These are phyloP conservation scores for Piper betle DNA, from an alignment of 164 flowering plant genomes.

Conservation along the genomic window DNA sequence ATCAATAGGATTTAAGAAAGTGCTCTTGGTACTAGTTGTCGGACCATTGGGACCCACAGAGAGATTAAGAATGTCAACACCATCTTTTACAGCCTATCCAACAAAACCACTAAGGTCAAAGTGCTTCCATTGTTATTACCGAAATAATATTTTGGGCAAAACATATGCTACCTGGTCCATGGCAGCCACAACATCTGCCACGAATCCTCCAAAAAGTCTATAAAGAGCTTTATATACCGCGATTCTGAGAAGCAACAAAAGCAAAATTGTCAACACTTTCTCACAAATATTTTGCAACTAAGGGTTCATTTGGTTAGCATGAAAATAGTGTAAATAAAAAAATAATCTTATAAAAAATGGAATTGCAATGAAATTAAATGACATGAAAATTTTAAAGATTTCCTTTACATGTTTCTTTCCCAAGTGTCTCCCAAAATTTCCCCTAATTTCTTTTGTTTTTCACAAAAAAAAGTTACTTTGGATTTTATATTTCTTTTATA, in stretches of 20 bases:
- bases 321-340: neutral
- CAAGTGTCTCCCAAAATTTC: neutral
- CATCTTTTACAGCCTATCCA: conserved; percentile 93
- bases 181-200: conserved; percentile 96
- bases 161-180: conserved; percentile 72
- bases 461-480: too few species aligned
- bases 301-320: too few species aligned
- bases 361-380: too few species aligned
- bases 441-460: too few species aligned
- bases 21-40: conserved; percentile 70
- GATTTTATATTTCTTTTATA: too few species aligned
- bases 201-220: conserved; percentile 94
- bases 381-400: too few species aligned
- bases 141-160: neutral
- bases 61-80: conserved; percentile 93
- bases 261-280: neutral
- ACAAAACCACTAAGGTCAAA: conserved; percentile 1
- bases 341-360: neutral
- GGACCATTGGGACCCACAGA: conserved; percentile 97
- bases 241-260: conserved; percentile 35
- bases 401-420: too few species aligned
- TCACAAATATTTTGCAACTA: too few species aligned
- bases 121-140: neutral
- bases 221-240: conserved; percentile 98
- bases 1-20: conserved; percentile 90